A percentile compares a stretch with the other conserved stretches of the same genome.
Conservation (phyloP, 139 green algal species). For the Chlamydomonas incerta region DNA sequence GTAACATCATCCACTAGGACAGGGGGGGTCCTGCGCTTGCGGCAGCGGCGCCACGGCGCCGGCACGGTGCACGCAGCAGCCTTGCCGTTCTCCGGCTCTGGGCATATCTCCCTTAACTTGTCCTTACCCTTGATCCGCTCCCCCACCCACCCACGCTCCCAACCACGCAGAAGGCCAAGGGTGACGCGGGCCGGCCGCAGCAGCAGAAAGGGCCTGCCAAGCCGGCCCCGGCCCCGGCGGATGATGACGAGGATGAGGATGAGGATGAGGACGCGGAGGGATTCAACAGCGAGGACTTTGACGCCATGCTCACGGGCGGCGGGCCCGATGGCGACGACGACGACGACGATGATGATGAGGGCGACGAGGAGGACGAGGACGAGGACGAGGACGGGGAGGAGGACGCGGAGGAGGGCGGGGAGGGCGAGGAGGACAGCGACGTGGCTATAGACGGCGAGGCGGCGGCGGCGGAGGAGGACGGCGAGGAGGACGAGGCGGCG, state of each 20-base stretch:
- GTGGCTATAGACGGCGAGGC: neutral
- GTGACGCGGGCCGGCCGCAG: too few species aligned
- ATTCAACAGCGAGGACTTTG: constrained; percentile 46
- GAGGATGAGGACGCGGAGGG: constrained; percentile 18
- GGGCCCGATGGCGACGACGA: neutral
- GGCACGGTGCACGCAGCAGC: too few species aligned
- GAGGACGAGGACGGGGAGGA: constrained; percentile 27
- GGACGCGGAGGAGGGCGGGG: neutral
- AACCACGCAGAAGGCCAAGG: constrained; percentile 12
- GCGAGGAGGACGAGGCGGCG: constrained; percentile 14
- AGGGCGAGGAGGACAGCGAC: neutral
- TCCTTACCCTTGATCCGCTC: too few species aligned
- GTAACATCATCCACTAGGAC: too few species aligned
- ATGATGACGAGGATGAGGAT: constrained; percentile 25
- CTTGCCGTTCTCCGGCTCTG: too few species aligned
- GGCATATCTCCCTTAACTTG: too few species aligned
- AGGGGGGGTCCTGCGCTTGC: too few species aligned
- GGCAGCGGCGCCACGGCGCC: too few species aligned
- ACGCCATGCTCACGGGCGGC: neutral
- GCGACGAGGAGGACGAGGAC: constrained; percentile 2
- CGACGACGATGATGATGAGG: constrained; percentile 1
- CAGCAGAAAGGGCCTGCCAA: constrained; percentile 14
- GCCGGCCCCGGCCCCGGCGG: neutral
- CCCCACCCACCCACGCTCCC: too few species aligned
- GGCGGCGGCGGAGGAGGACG: neutral